Evolutionary conservation across 352 stramenopile species (phyloP).

Genomic region (Elongisporangium senticosum): DNA sequence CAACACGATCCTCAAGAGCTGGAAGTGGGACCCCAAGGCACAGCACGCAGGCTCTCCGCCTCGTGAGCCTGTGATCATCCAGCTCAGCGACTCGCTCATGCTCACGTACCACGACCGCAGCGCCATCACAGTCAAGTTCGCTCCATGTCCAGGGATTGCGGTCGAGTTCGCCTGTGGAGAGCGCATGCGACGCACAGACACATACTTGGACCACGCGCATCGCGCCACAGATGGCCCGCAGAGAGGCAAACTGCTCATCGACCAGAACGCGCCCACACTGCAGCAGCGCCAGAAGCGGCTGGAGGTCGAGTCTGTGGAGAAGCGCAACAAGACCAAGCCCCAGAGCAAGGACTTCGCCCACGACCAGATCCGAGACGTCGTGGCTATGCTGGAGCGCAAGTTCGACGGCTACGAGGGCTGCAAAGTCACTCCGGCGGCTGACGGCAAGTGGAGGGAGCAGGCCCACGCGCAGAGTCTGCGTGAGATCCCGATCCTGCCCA

Average conservation of each 20-base stretch:
- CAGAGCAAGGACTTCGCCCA: conserved; percentile 57
- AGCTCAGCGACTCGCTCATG: conserved; percentile 62
- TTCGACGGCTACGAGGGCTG: conserved; percentile 76
- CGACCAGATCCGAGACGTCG: conserved; percentile 53
- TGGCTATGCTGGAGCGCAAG: conserved; percentile 49
- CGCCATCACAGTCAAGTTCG: conserved; percentile 64
- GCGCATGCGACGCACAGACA: conserved; percentile 57
- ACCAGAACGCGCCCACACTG: conserved; percentile 45
- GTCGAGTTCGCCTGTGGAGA: conserved; percentile 69
- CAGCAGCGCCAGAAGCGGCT: conserved; percentile 71
- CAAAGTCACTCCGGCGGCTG: conserved; percentile 50
- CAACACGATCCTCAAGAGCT: conserved; percentile 57
- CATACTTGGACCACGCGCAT: conserved; percentile 58
- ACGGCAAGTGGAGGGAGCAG: conserved; percentile 52
- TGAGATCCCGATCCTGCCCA: conserved; percentile 61
- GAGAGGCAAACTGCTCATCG: conserved; percentile 56
- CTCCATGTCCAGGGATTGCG: conserved; percentile 42
- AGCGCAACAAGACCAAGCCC: conserved; percentile 73
- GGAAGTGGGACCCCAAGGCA: conserved; percentile 59
- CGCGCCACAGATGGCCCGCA: conserved; percentile 30
- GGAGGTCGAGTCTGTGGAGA: conserved; percentile 52
- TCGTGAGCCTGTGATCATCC: conserved; percentile 46
- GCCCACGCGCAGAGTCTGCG: conserved; percentile 42
- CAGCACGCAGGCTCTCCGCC: conserved; percentile 60
- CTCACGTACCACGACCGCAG: conserved; percentile 67